Evolutionary conservation across 1,139 yeast genomes (phyloP).

Genomic region (Pichia sp.): DNA sequence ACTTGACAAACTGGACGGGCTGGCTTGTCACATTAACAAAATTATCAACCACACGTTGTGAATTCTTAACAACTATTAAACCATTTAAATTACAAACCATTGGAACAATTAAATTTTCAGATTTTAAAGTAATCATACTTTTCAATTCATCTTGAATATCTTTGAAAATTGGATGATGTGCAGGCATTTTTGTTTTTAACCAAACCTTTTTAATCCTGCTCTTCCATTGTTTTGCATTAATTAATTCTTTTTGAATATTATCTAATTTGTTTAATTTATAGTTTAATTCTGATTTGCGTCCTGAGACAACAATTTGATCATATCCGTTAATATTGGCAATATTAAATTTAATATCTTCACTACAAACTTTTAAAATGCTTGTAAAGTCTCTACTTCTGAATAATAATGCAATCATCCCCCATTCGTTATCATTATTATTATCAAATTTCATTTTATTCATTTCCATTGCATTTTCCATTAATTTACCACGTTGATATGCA

Average conservation of each 20-base stretch:
- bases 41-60: constrained; percentile 22
- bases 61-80: constrained; percentile 12
- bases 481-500: constrained; percentile 27
- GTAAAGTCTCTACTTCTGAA: constrained; percentile 25
- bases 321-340: constrained; percentile 31
- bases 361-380: constrained; percentile 14
- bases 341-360: constrained; percentile 18
- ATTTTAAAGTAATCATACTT: constrained; percentile 9
- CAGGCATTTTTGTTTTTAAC: constrained; percentile 27
- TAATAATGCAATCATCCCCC: constrained; percentile 29
- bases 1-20: constrained; percentile 29
- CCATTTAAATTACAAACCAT: constrained; percentile 28
- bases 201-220: constrained; percentile 24
- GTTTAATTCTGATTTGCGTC: constrained; percentile 17
- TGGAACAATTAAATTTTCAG: constrained; percentile 20
- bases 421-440: constrained; percentile 8
- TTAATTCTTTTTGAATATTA: constrained; percentile 14
- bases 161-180: constrained; percentile 27
- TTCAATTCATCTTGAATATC: constrained; percentile 23
- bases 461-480: constrained; percentile 27
- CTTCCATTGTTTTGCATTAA: constrained; percentile 19
- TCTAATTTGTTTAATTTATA: constrained; percentile 13
- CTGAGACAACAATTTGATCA: constrained; percentile 32
- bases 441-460: no score
- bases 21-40: constrained; percentile 26